phyloP scores from a whole-genome alignment of 345 rosid species.

The Salix purpurea region DNA sequence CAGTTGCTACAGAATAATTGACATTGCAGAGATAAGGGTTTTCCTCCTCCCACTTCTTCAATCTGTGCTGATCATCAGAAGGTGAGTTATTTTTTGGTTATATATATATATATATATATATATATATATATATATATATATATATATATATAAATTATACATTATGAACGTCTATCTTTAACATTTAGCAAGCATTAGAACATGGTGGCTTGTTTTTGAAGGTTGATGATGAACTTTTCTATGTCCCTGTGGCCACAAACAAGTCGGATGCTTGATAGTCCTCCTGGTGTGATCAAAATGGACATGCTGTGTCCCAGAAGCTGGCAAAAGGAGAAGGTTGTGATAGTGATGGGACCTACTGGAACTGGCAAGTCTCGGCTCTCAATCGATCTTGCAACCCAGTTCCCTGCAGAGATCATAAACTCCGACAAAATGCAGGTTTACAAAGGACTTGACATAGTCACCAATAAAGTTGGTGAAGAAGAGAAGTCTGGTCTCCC shows the following conservation, averaged over 20 bases:
- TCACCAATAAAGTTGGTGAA: conserved; percentile 59
- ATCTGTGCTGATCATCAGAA: too few species aligned
- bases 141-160: too few species aligned
- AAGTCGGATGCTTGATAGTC: conserved; percentile 24
- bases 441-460: conserved; percentile 54
- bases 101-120: too few species aligned
- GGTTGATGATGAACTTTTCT: conserved; percentile 30
- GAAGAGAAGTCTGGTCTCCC: conserved; percentile 58
- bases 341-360: conserved; percentile 71
- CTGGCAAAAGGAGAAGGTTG: conserved; percentile 54
- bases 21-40: too few species aligned
- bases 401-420: conserved; percentile 58
- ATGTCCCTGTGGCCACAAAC: conserved; percentile 36
- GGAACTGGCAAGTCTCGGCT: conserved; percentile 84
- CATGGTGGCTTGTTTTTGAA: too few species aligned
- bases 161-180: too few species aligned
- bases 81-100: too few species aligned
- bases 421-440: conserved; percentile 79
- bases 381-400: conserved; percentile 66
- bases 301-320: background rate
- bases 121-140: too few species aligned
- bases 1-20: too few species aligned
- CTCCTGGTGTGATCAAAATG: background rate
- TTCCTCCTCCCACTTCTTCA: too few species aligned
- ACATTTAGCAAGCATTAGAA: too few species aligned